Evolutionary conservation across 768 basidiomycete species (phyloP), one percentile per base, ranked within the genome.

Genomic region (Boletus subcaerulescens): DNA sequence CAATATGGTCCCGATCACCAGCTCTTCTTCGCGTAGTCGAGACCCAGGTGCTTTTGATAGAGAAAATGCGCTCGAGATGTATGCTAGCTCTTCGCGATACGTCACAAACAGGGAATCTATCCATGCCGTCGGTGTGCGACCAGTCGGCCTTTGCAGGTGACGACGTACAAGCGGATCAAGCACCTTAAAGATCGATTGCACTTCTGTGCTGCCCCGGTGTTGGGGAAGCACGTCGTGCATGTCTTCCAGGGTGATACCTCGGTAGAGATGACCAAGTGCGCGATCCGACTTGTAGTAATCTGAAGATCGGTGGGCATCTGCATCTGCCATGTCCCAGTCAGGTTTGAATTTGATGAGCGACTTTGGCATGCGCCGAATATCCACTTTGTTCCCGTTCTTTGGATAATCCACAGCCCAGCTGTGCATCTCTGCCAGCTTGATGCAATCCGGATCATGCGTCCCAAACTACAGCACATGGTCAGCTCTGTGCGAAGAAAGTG

Each of bases 331-430:
- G 29, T 45, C 26, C 51, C 51, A 91, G 64, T 91, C 88, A 1
- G 89, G 88, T 61, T 86, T 89, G 65, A 78, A 81, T 6, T 79
- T 74, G 45, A 89, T 86, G 17, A 87, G 71, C 0, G 73, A 64
- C 6, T 70, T 65, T 3, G 89, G 87, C 18, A 87, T 65, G 1
- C 69, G 60, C 24, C 74, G 70, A 22, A 85, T 70, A 47, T 84
- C 72, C 22, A 88, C 85, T 1, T 81, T 78, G 18, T 79, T 79
- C 15, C 88, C 89, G 61, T 85, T 83, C 69, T 91, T 91, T 0
- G 86, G 82, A 65, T 87, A 91, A 60, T 91, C 88, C 3, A 91
- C 87, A 0, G 89, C 87, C 74, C 82, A 63, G 53, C 67, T 75
- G 52, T 48, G 61, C 85, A 89, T 65, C 45, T 71, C 70, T 3